phyloP scores from a whole-genome alignment of 768 basidiomycete genomes.

The Tylopilus intermedius region DNA sequence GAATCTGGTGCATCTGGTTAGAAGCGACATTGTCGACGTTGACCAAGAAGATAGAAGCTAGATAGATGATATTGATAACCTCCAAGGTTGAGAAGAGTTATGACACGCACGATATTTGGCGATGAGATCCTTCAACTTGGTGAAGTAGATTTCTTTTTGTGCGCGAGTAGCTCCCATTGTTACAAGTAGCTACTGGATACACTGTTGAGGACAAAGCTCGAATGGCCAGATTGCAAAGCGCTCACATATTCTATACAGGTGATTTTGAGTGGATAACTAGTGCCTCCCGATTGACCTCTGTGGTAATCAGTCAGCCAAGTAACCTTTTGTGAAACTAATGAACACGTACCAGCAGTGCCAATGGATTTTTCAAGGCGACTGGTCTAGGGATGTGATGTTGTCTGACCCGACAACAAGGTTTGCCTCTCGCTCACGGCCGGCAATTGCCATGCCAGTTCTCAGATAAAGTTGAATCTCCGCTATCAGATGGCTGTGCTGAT shows the following conservation, averaged over 20 bases:
- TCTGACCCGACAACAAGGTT: constrained; percentile 22
- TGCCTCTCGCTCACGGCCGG: constrained; percentile 8
- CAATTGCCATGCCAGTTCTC: constrained; percentile 26
- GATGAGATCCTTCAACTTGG: constrained; percentile 90
- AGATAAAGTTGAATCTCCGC: constrained; percentile 28
- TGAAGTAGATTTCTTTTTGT: constrained; percentile 89
- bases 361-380: constrained; percentile 93
- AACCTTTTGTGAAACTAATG: neutral
- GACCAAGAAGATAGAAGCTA: constrained; percentile 97
- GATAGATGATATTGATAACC: constrained; percentile 1
- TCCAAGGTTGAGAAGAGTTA: neutral
- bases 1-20: constrained; percentile 99
- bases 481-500: too few relatives aligned
- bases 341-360: constrained; percentile 68
- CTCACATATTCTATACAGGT: constrained; percentile 27
- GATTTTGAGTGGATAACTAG: constrained; percentile 33
- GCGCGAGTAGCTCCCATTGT: constrained; percentile 90
- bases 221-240: neutral
- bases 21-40: constrained; percentile 99
- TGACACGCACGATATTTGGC: constrained; percentile 75
- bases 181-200: constrained; percentile 18
- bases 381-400: constrained; percentile 21
- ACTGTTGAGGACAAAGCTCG: neutral
- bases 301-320: constrained; percentile 7
- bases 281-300: constrained; percentile 95